Conservation (phyloP, 176 grass and related monocot genomes). For the Triticum timopheevii region DNA sequence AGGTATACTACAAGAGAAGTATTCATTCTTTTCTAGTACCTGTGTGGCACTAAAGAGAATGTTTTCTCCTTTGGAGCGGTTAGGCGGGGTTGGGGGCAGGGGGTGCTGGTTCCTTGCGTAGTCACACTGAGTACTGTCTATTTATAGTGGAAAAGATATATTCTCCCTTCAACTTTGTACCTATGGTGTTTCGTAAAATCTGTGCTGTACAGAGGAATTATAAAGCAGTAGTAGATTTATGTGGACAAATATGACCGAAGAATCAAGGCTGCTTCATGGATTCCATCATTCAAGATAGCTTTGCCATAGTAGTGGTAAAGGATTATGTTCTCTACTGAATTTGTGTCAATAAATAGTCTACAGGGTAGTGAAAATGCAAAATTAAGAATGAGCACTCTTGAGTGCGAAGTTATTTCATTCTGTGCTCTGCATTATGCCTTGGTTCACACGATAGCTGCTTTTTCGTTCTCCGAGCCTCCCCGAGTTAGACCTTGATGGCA, state of each 20-base stretch:
- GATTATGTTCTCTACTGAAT: conserved; percentile 23
- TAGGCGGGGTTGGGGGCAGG: neutral
- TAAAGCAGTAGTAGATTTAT: neutral
- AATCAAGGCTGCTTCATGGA: conserved; percentile 2
- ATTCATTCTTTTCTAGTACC: conserved; percentile 25
- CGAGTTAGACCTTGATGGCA: neutral
- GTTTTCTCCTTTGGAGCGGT: neutral
- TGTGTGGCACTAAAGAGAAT: conserved; percentile 4
- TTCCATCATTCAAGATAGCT: conserved; percentile 22
- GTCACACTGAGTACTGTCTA: neutral
- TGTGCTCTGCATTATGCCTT: conserved; percentile 4
- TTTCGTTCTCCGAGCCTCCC: neutral
- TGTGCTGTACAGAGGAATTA: neutral
- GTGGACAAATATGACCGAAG: conserved; percentile 6
- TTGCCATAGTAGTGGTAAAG: neutral
- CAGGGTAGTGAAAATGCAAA: conserved; percentile 6
- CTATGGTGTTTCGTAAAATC: neutral
- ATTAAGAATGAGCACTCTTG: neutral
- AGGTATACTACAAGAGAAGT: conserved; percentile 4
- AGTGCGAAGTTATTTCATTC: conserved; percentile 17
- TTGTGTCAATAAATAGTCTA: conserved; percentile 7
- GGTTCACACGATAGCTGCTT: neutral
- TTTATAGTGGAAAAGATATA: conserved; percentile 15
- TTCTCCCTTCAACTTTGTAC: neutral
- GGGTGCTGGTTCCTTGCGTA: neutral